Evolutionary conservation across 768 basidiomycete genomes (phyloP).

Genomic region (Suillus clintonianus): DNA sequence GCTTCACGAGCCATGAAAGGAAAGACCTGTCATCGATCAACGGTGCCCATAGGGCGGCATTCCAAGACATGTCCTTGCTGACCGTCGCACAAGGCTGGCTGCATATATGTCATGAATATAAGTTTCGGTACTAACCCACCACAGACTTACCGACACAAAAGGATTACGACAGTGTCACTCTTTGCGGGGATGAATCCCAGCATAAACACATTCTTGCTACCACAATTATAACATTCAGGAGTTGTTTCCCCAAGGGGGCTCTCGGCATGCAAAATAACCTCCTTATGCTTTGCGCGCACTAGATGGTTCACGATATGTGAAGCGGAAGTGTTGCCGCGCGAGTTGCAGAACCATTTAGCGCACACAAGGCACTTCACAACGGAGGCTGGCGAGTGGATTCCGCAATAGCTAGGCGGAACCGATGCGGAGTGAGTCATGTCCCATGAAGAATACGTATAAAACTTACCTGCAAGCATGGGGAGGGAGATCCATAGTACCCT

Average conservation of each 20-base stretch:
- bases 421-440: conserved; percentile 7
- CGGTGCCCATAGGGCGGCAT: conserved; percentile 95
- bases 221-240: conserved; percentile 99
- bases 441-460: neutral
- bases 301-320: conserved; percentile 99
- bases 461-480: conserved; percentile 94
- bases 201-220: conserved; percentile 99
- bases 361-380: conserved; percentile 95
- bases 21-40: conserved; percentile 98
- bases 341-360: conserved; percentile 98
- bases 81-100: conserved; percentile 98
- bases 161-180: conserved; percentile 96
- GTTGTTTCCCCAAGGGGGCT: conserved; percentile 95
- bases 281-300: conserved; percentile 98
- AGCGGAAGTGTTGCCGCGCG: conserved; percentile 94
- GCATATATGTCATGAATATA: conserved; percentile 5
- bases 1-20: conserved; percentile 98
- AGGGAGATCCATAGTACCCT: conserved; percentile 74
- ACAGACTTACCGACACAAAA: conserved; percentile 83
- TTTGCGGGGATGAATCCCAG: conserved; percentile 99
- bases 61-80: conserved; percentile 98
- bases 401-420: conserved; percentile 75
- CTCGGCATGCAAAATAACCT: conserved; percentile 95
- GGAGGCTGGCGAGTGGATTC: conserved; percentile 95
- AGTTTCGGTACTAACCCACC: neutral